A percentile compares a stretch with the other conserved stretches of the same genome.
Evolutionary conservation across 2,329 filamentous ascomycete species (phyloP).

Genomic region (Parastagonospora nodorum): DNA sequence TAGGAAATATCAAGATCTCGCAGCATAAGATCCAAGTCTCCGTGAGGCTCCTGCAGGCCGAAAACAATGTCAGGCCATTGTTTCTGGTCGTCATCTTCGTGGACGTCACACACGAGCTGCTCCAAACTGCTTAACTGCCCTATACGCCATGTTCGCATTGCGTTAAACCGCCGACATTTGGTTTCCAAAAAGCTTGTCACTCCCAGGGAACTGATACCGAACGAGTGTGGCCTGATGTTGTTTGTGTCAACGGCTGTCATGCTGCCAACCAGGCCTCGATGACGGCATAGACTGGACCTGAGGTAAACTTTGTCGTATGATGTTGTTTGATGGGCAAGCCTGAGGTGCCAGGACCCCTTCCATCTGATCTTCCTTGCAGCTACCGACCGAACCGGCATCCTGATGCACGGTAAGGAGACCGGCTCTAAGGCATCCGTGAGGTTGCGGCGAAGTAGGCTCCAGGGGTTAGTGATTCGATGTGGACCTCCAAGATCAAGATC

Average conservation of each 20-base stretch:
- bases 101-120: conserved; percentile 4
- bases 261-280: conserved; percentile 14
- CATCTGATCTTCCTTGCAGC: conserved; percentile 20
- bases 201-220: conserved; percentile 26
- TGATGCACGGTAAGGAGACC: conserved; percentile 35
- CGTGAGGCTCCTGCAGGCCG: conserved; percentile 2
- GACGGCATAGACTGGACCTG: conserved; percentile 25
- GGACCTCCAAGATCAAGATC: conserved; percentile 1
- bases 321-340: conserved; percentile 37
- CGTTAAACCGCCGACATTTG: conserved; percentile 13
- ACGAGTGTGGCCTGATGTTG: conserved; percentile 40
- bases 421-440: conserved; percentile 44
- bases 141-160: background rate
- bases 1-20: conserved; percentile 2
- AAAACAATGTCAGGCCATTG: conserved; percentile 43
- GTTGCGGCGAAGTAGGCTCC: conserved; percentile 8
- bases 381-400: conserved; percentile 16
- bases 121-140: conserved; percentile 10
- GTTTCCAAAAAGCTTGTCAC: conserved; percentile 17
- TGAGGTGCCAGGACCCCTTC: conserved; percentile 16
- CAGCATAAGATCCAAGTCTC: conserved; percentile 4
- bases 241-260: conserved; percentile 34
- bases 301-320: conserved; percentile 46
- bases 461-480: conserved; percentile 8
- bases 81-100: conserved; percentile 18